Evolutionary conservation across 2,329 filamentous ascomycete genomes (phyloP).

Genomic region (Paecilomyces sp.): DNA sequence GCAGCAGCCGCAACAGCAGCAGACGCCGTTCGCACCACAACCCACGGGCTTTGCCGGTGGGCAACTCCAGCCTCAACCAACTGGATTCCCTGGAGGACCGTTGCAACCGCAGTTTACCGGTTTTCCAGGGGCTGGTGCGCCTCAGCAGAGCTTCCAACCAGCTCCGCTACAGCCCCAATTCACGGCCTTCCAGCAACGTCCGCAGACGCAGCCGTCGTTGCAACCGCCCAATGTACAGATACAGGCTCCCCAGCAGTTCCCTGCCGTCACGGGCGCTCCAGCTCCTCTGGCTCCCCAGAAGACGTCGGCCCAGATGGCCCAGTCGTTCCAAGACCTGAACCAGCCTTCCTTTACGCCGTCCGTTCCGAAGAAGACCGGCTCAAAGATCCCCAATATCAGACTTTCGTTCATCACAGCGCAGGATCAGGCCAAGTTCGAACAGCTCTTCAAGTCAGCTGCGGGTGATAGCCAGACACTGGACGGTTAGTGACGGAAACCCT

Average conservation of each 20-base stretch:
- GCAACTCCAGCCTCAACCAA: constrained; percentile 59
- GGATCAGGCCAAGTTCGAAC: constrained; percentile 96
- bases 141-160: constrained; percentile 17
- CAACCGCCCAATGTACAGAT: constrained; percentile 21
- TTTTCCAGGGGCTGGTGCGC: constrained; percentile 31
- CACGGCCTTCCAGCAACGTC: constrained; percentile 40
- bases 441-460: constrained; percentile 91
- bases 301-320: constrained; percentile 58
- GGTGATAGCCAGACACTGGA: constrained; percentile 79
- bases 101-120: constrained; percentile 42
- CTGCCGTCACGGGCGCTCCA: constrained; percentile 39
- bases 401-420: constrained; percentile 92
- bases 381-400: constrained; percentile 87
- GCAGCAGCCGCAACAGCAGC: constrained; percentile 48
- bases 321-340: constrained; percentile 49
- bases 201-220: constrained; percentile 29
- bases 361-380: constrained; percentile 53
- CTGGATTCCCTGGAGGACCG: constrained; percentile 53
- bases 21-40: constrained; percentile 49
- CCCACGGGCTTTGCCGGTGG: constrained; percentile 47
- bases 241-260: constrained; percentile 27
- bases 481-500: constrained; percentile 37
- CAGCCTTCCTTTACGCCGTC: constrained; percentile 53
- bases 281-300: constrained; percentile 50
- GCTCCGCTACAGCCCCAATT: constrained; percentile 53